A percentile compares a stretch with the other conserved stretches of the same genome.
phyloP scores from a whole-genome alignment of 202 grass and related monocot genomes.

The Thinopyrum obtusiflorum region DNA sequence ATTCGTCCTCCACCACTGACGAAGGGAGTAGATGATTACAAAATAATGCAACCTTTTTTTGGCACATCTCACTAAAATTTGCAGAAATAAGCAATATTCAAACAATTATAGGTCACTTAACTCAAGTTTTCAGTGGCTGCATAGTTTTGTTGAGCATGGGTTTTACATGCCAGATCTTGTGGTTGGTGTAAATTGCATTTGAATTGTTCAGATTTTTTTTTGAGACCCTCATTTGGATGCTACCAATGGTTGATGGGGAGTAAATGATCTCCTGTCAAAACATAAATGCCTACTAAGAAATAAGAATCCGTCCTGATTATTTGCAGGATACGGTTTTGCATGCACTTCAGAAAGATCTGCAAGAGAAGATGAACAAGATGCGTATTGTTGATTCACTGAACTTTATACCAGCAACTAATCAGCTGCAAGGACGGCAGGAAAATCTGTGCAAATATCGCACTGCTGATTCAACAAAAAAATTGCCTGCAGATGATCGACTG shows the following conservation, averaged over 20 bases:
- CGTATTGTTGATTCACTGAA: conserved; percentile 51
- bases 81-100: conserved; percentile 10
- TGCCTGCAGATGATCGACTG: conserved; percentile 21
- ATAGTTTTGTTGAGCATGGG: conserved; percentile 25
- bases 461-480: conserved; percentile 27
- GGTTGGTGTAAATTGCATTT: conserved; percentile 10
- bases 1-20: too few relatives aligned
- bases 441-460: conserved; percentile 18
- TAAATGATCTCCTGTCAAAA: conserved; percentile 22
- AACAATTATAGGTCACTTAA: not conserved
- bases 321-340: conserved; percentile 45
- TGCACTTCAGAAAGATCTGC: conserved; percentile 58
- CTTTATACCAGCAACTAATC: conserved; percentile 40
- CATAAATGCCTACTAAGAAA: not conserved
- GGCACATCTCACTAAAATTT: not conserved
- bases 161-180: conserved; percentile 17
- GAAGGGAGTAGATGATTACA: not conserved
- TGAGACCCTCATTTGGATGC: not conserved
- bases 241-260: conserved; percentile 15
- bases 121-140: not conserved
- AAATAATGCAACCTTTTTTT: not conserved
- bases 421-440: conserved; percentile 24
- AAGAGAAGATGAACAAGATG: conserved; percentile 54
- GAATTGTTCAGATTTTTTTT: conserved; percentile 13
- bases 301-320: conserved; percentile 19